Evolutionary conservation across 805 yeast species (phyloP), one percentile per base, ranked within the genome.

Genomic region (Saccharomycopsis babjevae): DNA sequence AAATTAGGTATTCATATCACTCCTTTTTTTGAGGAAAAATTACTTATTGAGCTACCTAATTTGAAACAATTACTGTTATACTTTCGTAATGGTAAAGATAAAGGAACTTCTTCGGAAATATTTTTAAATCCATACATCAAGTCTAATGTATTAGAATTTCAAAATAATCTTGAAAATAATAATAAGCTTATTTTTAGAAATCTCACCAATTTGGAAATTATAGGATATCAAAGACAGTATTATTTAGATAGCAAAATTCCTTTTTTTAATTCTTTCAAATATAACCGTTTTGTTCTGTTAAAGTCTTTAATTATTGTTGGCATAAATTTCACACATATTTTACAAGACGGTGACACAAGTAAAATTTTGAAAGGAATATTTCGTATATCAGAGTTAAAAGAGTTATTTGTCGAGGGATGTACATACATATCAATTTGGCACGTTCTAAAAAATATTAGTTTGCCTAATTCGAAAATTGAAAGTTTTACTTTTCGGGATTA

Each of bases 11-110:
- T 59, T 8, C 58, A 60, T 25, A 50, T 61, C 13, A 59, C 62
- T 11, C 64, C 64, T 15, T 57, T 57, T 25, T 34, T 16, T 20
- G 64, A 62, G 40, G 64, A 62, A 52, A 43, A 55, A 34, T 18
- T 62, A 11, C 58, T 62, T 11, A 11, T 50, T 13, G 25, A 18
- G 13, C 42, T 59, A 7, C 59, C 64, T 6, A 46, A 55, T n/a
- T 34, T 62, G 8, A 18, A 54, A 22, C 22, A 25, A 18, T 42
- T 59, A 38, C 38, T 54, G 38, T 50, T 61, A 6, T 15, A 56
- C 7, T 8, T 62, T 20, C 55, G 56, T 13, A 57, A 57, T 22
- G 62, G 60, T 25, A 57, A 52, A 30, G 50, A 57, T 32, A 57
- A 60, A 13, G 54, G 34, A 32, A 32, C 61, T 15, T 54, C 50